These are phyloP conservation scores for Pichia pseudocactophila DNA, from an alignment of 805 yeast genomes.

Conservation along the genomic window DNA sequence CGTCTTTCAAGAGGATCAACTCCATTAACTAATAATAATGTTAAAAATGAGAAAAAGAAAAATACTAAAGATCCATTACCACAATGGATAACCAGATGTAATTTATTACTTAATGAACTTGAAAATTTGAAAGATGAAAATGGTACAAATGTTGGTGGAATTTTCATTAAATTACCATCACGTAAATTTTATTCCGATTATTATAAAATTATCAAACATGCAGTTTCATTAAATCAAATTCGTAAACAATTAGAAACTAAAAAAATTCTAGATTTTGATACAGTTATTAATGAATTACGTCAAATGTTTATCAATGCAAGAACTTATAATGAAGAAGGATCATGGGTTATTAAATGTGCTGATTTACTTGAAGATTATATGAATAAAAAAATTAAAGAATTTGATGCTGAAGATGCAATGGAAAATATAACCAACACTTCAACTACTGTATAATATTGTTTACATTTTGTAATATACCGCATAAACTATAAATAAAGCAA, in stretches of 20 bases:
- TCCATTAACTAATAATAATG: constrained; percentile 3
- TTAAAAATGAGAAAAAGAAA: constrained; percentile 7
- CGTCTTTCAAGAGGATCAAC: constrained; percentile 11
- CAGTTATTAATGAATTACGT: constrained; percentile 40
- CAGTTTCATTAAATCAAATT: constrained; percentile 51
- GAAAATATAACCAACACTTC: neutral
- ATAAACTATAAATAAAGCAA: constrained; percentile 31
- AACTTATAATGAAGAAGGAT: constrained; percentile 59
- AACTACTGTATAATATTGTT: neutral
- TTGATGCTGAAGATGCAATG: constrained; percentile 7
- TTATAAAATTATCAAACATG: constrained; percentile 51
- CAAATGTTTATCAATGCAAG: constrained; percentile 62
- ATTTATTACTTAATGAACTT: constrained; percentile 6
- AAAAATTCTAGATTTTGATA: constrained; percentile 31
- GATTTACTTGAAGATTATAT: constrained; percentile 33
- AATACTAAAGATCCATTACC: constrained; percentile 10
- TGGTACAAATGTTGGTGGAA: constrained; percentile 39
- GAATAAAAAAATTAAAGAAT: constrained; percentile 12
- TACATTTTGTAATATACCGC: constrained; percentile 1
- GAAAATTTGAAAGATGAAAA: constrained; percentile 34
- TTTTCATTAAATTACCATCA: constrained; percentile 70
- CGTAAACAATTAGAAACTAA: constrained; percentile 37
- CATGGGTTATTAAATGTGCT: constrained; percentile 56
- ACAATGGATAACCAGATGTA: constrained; percentile 9
- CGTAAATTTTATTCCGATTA: constrained; percentile 77